These are phyloP conservation scores for Teratosphaeriaceae sp. DNA, from an alignment of 2,329 filamentous ascomycete species.

Conservation along the genomic window DNA sequence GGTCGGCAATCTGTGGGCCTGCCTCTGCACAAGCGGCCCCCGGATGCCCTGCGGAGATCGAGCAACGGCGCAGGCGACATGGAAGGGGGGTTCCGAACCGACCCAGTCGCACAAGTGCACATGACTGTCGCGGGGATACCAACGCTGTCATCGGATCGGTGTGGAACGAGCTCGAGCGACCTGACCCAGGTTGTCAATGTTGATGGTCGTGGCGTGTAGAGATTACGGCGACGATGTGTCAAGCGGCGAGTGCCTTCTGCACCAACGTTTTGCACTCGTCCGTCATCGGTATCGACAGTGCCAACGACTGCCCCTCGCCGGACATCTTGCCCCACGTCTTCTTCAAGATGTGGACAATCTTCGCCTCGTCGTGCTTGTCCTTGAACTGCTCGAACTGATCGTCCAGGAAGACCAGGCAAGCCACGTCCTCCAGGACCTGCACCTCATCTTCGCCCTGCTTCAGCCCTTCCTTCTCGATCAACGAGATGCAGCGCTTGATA, in stretches of 20 bases:
- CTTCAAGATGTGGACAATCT: slow-evolving; percentile 62
- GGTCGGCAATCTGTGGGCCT: too few relatives aligned
- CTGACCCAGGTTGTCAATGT: too few relatives aligned
- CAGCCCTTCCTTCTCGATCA: slow-evolving; percentile 74
- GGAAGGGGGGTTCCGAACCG: too few relatives aligned
- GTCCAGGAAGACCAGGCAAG: slow-evolving; percentile 80
- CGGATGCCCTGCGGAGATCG: too few relatives aligned
- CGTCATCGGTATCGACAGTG: slow-evolving; percentile 59
- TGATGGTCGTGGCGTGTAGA: too few relatives aligned
- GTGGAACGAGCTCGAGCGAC: too few relatives aligned
- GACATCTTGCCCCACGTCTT: slow-evolving; percentile 78
- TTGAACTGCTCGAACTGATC: slow-evolving; percentile 81
- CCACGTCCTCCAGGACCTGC: slow-evolving; percentile 76
- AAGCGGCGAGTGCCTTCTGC: slow-evolving; percentile 30
- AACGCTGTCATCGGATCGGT: too few relatives aligned
- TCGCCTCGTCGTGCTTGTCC: slow-evolving; percentile 65
- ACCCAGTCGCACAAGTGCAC: too few relatives aligned
- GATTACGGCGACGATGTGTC: background rate
- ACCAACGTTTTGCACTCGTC: slow-evolving; percentile 54
- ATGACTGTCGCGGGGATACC: too few relatives aligned
- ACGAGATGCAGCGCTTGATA: slow-evolving; percentile 55
- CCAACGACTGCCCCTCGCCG: slow-evolving; percentile 54
- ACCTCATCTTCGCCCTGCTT: slow-evolving; percentile 56
- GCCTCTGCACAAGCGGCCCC: too few relatives aligned
- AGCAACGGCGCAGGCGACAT: too few relatives aligned